Evolutionary conservation across 2,329 filamentous ascomycete species (phyloP).

Genomic region (Neofusicoccum cordaticola): DNA sequence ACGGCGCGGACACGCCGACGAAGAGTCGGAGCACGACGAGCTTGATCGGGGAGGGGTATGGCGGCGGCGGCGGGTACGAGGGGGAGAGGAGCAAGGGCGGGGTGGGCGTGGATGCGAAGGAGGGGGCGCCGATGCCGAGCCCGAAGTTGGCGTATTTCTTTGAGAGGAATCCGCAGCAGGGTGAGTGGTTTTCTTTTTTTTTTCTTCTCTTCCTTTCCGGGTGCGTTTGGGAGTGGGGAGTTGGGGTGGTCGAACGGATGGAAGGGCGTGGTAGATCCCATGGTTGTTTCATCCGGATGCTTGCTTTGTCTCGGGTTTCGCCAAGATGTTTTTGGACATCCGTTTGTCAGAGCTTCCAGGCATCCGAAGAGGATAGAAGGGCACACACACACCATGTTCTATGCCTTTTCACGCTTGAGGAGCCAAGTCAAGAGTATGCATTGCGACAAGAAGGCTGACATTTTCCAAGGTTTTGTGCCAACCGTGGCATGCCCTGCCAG

Average conservation of each 20-base stretch:
- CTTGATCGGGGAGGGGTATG: neutral
- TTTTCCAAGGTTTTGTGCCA: constrained; percentile 30
- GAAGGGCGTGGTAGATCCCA: no score
- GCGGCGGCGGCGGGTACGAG: neutral
- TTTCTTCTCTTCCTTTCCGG: neutral
- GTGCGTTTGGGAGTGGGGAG: no score
- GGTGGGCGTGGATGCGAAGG: neutral
- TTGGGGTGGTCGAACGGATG: no score
- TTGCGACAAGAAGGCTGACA: neutral
- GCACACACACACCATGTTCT: no score
- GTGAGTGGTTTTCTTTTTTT: neutral
- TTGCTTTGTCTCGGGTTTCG: no score
- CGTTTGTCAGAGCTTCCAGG: no score
- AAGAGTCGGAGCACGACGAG: neutral
- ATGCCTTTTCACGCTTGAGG: no score
- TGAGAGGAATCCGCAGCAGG: neutral
- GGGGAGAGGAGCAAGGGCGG: neutral
- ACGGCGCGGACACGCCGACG: neutral
- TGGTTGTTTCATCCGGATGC: no score
- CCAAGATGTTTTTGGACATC: no score
- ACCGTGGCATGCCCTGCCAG: constrained; percentile 36
- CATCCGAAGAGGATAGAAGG: no score
- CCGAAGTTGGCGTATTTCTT: constrained; percentile 11
- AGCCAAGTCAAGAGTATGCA: no score
- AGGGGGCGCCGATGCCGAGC: neutral